Base-by-base conservation (phyloP, 148 eudicot genomes). In the Tetragonia tetragonoides region DNA sequence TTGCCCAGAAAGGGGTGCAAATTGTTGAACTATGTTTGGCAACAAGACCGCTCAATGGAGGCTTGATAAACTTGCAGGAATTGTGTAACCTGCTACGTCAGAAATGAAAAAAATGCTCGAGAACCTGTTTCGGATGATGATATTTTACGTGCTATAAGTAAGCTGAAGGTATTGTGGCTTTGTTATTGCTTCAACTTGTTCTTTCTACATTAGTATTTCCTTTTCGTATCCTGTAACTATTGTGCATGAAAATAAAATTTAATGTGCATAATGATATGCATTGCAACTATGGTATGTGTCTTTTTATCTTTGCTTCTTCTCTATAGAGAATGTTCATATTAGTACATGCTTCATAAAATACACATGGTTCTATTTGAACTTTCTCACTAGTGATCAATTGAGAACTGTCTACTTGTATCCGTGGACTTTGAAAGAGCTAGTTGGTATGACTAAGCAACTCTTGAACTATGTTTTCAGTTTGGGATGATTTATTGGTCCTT, bases 91-190 rank as follows among this genome's bases (percentile, higher is more conserved):
- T 90, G 72, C 87, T 93, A 39, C 85, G 92, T 73, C 89, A 85
- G 82, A 93, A 87, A 71, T 86, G 97, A 53, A 95, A 95, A 95
- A 82, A 86, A 83, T 83, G 90, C 90, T 80, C 97, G 97, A 51
- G 99, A 95, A 80, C 88, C 94, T 72, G 87, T 91, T n/a, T 85
- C 97, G 40, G 95, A 95, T 81, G 99, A 95, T 86, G 99, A 95
- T 74, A 93, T 97, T 81, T 86, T 93, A 80, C 97, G 99, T 81
- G 99, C 99, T 59, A 93, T 95, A 74, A 89, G 97, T 83, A 95
- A 95, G 82, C 93, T 95, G 76, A 95, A 95, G 97, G 99, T 95
- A 88, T 66, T 34, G 18, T 54, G 3, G 53, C 71, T 65, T 66
- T 5, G 11, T 12, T 11, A 17, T 62, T 11, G 12, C 49, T 60